Evolutionary conservation across 495 filamentous ascomycete species (phyloP).

Genomic region (Astrothelium subdiscretum): DNA sequence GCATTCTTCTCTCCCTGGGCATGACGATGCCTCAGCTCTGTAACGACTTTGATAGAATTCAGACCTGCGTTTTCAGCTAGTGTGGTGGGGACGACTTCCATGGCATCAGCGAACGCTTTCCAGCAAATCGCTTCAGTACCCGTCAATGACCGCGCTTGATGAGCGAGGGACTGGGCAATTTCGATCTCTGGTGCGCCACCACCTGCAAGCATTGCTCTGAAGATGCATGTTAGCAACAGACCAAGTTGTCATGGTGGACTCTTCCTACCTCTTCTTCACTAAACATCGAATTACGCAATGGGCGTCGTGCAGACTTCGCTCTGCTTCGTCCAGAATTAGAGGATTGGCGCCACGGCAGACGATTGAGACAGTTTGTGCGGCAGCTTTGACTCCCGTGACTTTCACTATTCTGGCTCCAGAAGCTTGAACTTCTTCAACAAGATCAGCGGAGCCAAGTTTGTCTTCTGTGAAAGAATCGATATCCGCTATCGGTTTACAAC

Average conservation of each 20-base stretch:
- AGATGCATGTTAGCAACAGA: background rate
- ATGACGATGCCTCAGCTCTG: slow-evolving; percentile 84
- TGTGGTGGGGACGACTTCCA: slow-evolving; percentile 95
- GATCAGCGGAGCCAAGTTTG: slow-evolving; percentile 91
- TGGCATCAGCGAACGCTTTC: slow-evolving; percentile 95
- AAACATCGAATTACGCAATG: slow-evolving; percentile 95
- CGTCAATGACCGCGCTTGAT: slow-evolving; percentile 65
- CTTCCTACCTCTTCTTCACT: slow-evolving; percentile 68
- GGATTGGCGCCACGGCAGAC: slow-evolving; percentile 88
- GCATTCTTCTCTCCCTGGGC: slow-evolving; percentile 91
- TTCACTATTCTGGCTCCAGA: slow-evolving; percentile 87
- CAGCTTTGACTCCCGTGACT: slow-evolving; percentile 74
- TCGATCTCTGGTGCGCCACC: slow-evolving; percentile 94
- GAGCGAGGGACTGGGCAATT: slow-evolving; percentile 69
- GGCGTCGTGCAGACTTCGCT: slow-evolving; percentile 90
- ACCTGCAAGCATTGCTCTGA: slow-evolving; percentile 73
- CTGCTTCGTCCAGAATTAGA: slow-evolving; percentile 91
- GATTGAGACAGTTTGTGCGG: slow-evolving; percentile 81
- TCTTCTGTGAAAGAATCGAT: slow-evolving; percentile 98
- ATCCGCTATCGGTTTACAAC: slow-evolving; percentile 98
- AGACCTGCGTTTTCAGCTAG: slow-evolving; percentile 94
- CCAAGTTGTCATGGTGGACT: slow-evolving; percentile 22
- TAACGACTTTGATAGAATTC: slow-evolving; percentile 98
- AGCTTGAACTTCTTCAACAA: slow-evolving; percentile 83
- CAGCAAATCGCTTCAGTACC: slow-evolving; percentile 96